These are phyloP conservation scores for Auricularia cornea DNA, from an alignment of 768 basidiomycete genomes.

Conservation along the genomic window DNA sequence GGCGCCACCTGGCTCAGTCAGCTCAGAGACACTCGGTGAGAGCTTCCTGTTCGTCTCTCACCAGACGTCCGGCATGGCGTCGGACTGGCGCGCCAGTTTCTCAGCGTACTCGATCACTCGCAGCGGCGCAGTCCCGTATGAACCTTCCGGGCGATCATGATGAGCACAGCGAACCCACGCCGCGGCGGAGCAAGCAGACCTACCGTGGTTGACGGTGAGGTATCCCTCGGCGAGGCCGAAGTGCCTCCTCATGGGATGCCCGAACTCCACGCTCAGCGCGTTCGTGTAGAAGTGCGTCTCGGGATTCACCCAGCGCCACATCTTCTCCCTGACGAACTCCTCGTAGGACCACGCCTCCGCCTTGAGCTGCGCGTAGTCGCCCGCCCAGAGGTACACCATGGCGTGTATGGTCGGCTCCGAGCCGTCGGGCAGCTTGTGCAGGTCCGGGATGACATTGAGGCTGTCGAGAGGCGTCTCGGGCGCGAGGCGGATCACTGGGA, in stretches of 20 bases:
- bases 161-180: neutral
- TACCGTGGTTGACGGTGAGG: slow-evolving; percentile 1
- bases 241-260: slow-evolving; percentile 21
- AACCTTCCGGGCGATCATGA: slow-evolving; percentile 11
- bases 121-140: slow-evolving; percentile 25
- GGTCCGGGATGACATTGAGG: neutral
- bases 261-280: slow-evolving; percentile 12
- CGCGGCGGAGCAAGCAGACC: neutral
- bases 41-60: neutral
- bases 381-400: neutral
- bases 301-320: neutral
- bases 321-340: slow-evolving; percentile 2
- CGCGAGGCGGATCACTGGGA: neutral
- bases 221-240: slow-evolving; percentile 21
- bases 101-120: slow-evolving; percentile 21
- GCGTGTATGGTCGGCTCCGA: neutral
- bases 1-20: slow-evolving; percentile 15
- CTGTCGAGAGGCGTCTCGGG: neutral
- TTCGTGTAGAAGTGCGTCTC: neutral
- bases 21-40: neutral
- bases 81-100: slow-evolving; percentile 18
- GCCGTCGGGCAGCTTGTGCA: neutral
- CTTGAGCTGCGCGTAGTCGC: neutral
- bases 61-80: slow-evolving; percentile 23
- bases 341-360: slow-evolving; percentile 18